phyloP scores from a whole-genome alignment of 1,284 basidiomycete species.

The Ganoderma lingzhi region DNA sequence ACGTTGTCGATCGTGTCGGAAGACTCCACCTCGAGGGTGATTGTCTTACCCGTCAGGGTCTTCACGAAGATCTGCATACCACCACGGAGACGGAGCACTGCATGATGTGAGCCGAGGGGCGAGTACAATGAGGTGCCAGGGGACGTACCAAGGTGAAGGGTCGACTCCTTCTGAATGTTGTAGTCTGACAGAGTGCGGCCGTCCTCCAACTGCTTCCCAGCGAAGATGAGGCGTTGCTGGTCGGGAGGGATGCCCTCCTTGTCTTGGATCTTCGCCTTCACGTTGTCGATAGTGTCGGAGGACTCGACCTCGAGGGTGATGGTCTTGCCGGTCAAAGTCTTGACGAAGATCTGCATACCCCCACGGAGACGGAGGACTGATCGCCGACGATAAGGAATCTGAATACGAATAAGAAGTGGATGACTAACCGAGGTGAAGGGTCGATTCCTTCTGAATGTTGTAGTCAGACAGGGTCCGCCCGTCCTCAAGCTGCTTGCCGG shows the following conservation, averaged over 20 bases:
- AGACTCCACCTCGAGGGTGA: conserved; percentile 59
- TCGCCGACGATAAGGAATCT: neutral
- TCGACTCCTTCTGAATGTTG: conserved; percentile 80
- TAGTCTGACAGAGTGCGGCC: conserved; percentile 77
- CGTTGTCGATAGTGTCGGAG: conserved; percentile 86
- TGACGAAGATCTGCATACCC: conserved; percentile 87
- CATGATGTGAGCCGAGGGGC: neutral
- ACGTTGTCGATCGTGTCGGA: conserved; percentile 62
- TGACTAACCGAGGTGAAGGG: conserved; percentile 37
- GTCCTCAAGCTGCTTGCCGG: conserved; percentile 41
- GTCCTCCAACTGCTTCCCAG: conserved; percentile 78
- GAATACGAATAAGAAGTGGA: neutral
- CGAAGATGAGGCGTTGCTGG: conserved; percentile 82
- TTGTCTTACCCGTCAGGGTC: conserved; percentile 63
- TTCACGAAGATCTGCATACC: conserved; percentile 81
- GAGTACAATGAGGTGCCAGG: neutral
- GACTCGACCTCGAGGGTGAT: conserved; percentile 89
- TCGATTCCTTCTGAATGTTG: conserved; percentile 42
- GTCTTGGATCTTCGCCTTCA: conserved; percentile 80
- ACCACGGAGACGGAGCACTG: conserved; percentile 69
- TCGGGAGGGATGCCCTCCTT: conserved; percentile 83
- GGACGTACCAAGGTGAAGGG: conserved; percentile 70
- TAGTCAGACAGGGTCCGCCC: conserved; percentile 39
- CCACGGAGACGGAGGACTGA: conserved; percentile 67
- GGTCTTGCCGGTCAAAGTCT: conserved; percentile 87